Conservation (phyloP, 805 yeast genomes). For the Candida fluviatilis region DNA sequence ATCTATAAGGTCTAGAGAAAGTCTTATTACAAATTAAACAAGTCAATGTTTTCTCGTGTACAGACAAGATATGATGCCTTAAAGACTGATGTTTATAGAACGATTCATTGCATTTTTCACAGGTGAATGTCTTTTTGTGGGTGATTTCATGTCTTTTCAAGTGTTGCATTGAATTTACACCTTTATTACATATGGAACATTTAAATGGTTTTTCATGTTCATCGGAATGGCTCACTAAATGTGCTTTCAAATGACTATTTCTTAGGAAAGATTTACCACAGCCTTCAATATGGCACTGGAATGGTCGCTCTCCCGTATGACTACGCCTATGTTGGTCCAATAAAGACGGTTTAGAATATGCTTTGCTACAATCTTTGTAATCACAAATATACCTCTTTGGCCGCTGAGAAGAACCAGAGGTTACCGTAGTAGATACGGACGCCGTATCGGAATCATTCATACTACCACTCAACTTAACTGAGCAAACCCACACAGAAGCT, state of each 20-base stretch:
- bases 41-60: constrained; percentile 53
- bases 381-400: constrained; percentile 64
- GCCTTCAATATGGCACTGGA: constrained; percentile 46
- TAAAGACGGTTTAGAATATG: constrained; percentile 76
- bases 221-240: constrained; percentile 55
- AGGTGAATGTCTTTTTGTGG: constrained; percentile 62
- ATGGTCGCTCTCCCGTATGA: constrained; percentile 80
- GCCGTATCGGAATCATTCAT: constrained; percentile 12
- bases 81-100: constrained; percentile 76
- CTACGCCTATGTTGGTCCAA: constrained; percentile 77
- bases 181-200: constrained; percentile 76
- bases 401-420: constrained; percentile 32
- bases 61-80: constrained; percentile 62
- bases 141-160: constrained; percentile 77
- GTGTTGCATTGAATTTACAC: constrained; percentile 78
- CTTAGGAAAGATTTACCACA: constrained; percentile 70
- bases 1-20: constrained; percentile 60
- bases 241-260: constrained; percentile 79
- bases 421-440: constrained; percentile 11
- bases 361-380: constrained; percentile 63
- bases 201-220: constrained; percentile 60
- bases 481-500: too few species aligned
- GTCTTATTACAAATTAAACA: constrained; percentile 62
- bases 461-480: too few species aligned
- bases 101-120: constrained; percentile 63